Evolutionary conservation across 768 basidiomycete genomes (phyloP).

Genomic region (Pulveroboletus ravenelii): DNA sequence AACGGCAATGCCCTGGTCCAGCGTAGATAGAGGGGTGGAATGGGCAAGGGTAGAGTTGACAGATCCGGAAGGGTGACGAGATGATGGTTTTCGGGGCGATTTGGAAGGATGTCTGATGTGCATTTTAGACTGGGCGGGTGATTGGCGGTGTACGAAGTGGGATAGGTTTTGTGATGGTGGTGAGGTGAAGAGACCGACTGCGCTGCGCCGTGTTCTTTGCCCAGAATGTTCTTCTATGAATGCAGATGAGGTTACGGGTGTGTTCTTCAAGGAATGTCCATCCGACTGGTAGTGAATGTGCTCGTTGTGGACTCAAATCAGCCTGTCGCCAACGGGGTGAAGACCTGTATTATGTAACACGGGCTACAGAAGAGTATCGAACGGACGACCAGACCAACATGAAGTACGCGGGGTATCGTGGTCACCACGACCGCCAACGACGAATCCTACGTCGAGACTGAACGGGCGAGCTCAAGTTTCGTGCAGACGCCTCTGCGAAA

Average conservation of each 20-base stretch:
- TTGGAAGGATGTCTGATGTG: slow-evolving; percentile 25
- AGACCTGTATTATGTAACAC: slow-evolving; percentile 16
- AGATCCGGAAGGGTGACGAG: slow-evolving; percentile 27
- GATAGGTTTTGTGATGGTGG: slow-evolving; percentile 10
- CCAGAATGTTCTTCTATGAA: slow-evolving; percentile 1
- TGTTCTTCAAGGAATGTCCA: slow-evolving; percentile 26
- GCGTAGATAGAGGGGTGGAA: slow-evolving; percentile 28
- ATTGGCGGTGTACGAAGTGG: slow-evolving; percentile 1
- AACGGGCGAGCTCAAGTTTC: slow-evolving; percentile 1
- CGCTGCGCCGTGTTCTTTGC: slow-evolving; percentile 3
- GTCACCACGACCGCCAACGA: neutral
- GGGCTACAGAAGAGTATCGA: too few species aligned
- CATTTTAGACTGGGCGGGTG: slow-evolving; percentile 13
- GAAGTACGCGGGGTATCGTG: too few species aligned
- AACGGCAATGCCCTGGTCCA: slow-evolving; percentile 29
- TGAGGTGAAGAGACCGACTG: slow-evolving; percentile 12
- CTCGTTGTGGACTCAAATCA: neutral
- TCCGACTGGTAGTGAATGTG: slow-evolving; percentile 16
- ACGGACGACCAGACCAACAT: too few species aligned
- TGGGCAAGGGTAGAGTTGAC: slow-evolving; percentile 18
- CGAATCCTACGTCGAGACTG: neutral
- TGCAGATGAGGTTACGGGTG: slow-evolving; percentile 5
- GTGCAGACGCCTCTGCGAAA: neutral
- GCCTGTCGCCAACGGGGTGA: too few species aligned
- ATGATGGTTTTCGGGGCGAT: slow-evolving; percentile 26